Evolutionary conservation across 805 yeast genomes (phyloP).

Genomic region (Clavispora asparagi): DNA sequence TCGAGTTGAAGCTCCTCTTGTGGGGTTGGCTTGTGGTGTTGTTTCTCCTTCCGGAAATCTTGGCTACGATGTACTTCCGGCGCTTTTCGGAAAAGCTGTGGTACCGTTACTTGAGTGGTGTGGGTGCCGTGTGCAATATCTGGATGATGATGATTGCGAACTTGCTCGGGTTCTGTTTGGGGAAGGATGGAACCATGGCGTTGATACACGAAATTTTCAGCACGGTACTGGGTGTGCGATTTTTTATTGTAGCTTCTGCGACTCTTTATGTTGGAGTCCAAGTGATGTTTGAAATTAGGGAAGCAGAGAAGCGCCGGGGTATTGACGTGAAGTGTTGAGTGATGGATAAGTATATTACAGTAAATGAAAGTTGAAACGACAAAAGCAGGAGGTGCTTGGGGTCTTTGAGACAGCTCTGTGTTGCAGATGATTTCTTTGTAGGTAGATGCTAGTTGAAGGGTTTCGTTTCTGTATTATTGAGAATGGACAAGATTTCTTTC

Average conservation of each 20-base stretch:
- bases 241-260: conserved; percentile 54
- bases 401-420: too few species aligned
- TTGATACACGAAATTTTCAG: conserved; percentile 66
- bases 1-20: conserved; percentile 72
- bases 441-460: too few species aligned
- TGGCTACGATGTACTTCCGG: conserved; percentile 45
- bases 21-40: conserved; percentile 97
- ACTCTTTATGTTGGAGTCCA: conserved; percentile 81
- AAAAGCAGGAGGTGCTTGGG: too few species aligned
- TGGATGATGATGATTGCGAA: conserved; percentile 99
- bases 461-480: too few species aligned
- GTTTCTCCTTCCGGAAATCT: conserved; percentile 80
- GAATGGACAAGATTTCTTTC: too few species aligned
- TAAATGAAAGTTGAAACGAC: too few species aligned
- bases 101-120: conserved; percentile 78
- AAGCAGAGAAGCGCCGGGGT: conserved; percentile 78
- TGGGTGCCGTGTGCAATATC: conserved; percentile 83
- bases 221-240: conserved; percentile 63
- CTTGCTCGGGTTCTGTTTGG: conserved; percentile 89
- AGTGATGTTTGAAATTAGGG: conserved; percentile 91
- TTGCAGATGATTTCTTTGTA: too few species aligned
- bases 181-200: conserved; percentile 72
- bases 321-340: conserved; percentile 68
- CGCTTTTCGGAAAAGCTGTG: conserved; percentile 47
- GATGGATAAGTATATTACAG: too few species aligned